Percentiles rank a stretch among this genome's conserved stretches.
These are phyloP conservation scores for Trametes polyzona DNA, from an alignment of 1,284 basidiomycete genomes.

Conservation along the genomic window DNA sequence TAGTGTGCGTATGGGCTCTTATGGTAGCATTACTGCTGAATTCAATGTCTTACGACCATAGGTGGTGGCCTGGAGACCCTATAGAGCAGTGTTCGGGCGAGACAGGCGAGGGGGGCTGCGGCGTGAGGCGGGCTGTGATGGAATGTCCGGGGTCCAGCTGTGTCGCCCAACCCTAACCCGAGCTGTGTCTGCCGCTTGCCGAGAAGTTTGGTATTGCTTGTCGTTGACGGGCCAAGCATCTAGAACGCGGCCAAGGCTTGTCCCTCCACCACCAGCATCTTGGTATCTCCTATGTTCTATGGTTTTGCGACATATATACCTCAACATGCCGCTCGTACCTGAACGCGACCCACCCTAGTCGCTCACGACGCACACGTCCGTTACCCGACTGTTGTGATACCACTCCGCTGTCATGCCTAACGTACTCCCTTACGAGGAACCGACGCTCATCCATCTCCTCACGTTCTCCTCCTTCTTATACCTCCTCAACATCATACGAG, in stretches of 20 bases:
- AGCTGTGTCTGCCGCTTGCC: not conserved
- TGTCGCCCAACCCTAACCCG: not conserved
- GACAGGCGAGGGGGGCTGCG: too few species aligned
- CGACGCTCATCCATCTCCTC: constrained; percentile 26
- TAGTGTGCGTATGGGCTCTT: too few species aligned
- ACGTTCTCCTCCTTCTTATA: constrained; percentile 32
- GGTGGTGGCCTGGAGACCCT: too few species aligned
- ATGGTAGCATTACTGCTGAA: too few species aligned
- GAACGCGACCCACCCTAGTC: not conserved
- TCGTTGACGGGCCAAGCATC: not conserved
- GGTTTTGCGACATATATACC: not conserved
- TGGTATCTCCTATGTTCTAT: not conserved
- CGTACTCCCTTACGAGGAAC: constrained; percentile 29
- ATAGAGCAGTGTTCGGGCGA: too few species aligned
- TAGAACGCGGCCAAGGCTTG: constrained; percentile 1
- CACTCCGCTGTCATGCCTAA: not conserved
- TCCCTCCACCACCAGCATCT: not conserved
- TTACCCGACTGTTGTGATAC: not conserved
- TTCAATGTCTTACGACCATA: not conserved
- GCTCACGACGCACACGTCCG: not conserved
- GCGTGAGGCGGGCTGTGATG: too few species aligned
- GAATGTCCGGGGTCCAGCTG: not conserved
- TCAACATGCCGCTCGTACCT: not conserved
- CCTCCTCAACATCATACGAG: constrained; percentile 29
- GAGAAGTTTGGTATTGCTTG: not conserved